Conservation (phyloP, 257 asterid species). For the Lithospermum erythrorhizon region DNA sequence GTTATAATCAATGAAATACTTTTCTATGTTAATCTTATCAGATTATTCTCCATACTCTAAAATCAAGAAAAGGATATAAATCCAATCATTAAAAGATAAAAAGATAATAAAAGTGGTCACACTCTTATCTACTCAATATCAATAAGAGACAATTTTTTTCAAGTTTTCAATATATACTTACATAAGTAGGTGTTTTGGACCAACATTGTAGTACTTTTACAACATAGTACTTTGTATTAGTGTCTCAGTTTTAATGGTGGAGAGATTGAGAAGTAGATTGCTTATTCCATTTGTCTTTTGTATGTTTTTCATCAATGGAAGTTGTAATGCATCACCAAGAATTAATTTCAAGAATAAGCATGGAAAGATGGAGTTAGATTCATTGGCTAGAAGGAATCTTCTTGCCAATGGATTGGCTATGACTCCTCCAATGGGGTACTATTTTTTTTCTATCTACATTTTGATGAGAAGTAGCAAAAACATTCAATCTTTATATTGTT, state of each 20-base stretch:
- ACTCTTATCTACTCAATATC: background rate
- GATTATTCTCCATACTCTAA: no score
- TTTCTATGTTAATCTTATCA: no score
- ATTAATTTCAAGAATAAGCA: background rate
- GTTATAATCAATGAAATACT: no score
- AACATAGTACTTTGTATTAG: background rate
- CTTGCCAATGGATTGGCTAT: conserved; percentile 41
- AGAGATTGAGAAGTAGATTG: conserved; percentile 2
- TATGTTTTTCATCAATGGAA: background rate
- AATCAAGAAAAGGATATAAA: no score
- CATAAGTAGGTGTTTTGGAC: background rate
- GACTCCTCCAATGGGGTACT: conserved; percentile 53
- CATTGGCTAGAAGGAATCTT: conserved; percentile 7
- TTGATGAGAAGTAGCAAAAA: background rate
- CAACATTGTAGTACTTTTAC: background rate
- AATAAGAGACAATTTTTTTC: no score
- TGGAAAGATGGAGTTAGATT: background rate
- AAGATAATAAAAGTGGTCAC: background rate
- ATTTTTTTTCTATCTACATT: background rate
- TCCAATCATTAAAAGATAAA: no score
- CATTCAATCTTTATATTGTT: background rate
- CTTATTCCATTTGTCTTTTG: background rate
- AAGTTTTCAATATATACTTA: background rate
- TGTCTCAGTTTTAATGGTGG: background rate
- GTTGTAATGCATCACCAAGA: background rate